These are phyloP conservation scores for Eustoma russellianum DNA, from an alignment of 257 asterid genomes.

Conservation along the genomic window DNA sequence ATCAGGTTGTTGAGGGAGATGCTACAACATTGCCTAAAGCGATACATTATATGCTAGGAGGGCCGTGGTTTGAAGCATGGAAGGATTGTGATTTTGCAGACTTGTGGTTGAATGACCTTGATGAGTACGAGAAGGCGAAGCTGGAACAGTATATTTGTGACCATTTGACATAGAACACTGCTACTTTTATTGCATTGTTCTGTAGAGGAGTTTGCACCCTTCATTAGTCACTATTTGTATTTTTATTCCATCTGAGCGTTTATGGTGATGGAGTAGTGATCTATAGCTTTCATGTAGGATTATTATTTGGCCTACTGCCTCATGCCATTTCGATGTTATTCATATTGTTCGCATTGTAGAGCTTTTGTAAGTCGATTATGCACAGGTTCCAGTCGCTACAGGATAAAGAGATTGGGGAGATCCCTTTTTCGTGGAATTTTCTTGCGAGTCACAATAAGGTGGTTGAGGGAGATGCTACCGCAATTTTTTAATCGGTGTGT, in stretches of 20 bases:
- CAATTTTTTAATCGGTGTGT: constrained; percentile 61
- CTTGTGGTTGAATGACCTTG: constrained; percentile 72
- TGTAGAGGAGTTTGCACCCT: neutral
- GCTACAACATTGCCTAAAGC: constrained; percentile 52
- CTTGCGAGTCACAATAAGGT: constrained; percentile 69
- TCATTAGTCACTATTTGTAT: neutral
- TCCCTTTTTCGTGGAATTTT: constrained; percentile 81
- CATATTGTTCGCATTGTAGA: constrained; percentile 11
- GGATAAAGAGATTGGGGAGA: constrained; percentile 71
- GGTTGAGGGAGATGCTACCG: constrained; percentile 47
- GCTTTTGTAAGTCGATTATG: constrained; percentile 12
- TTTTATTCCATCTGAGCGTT: no score
- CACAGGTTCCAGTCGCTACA: constrained; percentile 84
- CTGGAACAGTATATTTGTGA: neutral
- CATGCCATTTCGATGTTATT: constrained; percentile 5
- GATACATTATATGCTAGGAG: constrained; percentile 76
- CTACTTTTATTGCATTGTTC: neutral
- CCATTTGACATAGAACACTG: constrained; percentile 3
- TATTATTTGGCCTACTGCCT: neutral
- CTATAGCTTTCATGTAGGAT: neutral
- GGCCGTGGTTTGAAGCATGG: constrained; percentile 96
- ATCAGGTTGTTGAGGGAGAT: constrained; percentile 55
- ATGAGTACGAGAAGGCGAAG: constrained; percentile 35
- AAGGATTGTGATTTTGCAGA: constrained; percentile 83
- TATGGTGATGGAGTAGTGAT: neutral